These are phyloP conservation scores for Maudiozyma saulgeensis DNA, from an alignment of 805 yeast genomes.

Conservation along the genomic window DNA sequence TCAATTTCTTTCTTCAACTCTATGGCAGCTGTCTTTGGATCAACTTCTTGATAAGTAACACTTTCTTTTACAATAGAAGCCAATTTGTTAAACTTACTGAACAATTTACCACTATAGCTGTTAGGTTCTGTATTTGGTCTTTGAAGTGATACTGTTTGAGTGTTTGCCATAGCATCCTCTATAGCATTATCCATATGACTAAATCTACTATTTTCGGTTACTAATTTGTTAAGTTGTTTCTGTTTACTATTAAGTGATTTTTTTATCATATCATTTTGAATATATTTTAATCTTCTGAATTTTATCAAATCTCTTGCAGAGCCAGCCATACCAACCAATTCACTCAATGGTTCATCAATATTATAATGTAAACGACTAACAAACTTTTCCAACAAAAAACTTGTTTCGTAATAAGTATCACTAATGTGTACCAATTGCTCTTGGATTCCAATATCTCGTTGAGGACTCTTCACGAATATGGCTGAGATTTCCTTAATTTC, in stretches of 20 bases:
- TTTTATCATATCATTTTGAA: slow-evolving; percentile 24
- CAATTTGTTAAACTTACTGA: slow-evolving; percentile 22
- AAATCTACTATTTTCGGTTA: slow-evolving; percentile 18
- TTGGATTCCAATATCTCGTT: slow-evolving; percentile 19
- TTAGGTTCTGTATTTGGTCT: slow-evolving; percentile 4
- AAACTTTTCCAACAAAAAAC: slow-evolving; percentile 17
- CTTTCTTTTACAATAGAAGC: slow-evolving; percentile 27
- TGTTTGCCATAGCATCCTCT: slow-evolving; percentile 9
- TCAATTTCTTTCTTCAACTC: slow-evolving; percentile 19
- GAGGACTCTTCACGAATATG: slow-evolving; percentile 17
- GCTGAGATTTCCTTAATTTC: slow-evolving; percentile 22
- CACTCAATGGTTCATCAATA: slow-evolving; percentile 27
- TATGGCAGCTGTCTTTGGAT: slow-evolving; percentile 14
- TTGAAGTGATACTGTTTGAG: slow-evolving; percentile 14
- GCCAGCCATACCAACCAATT: slow-evolving; percentile 24
- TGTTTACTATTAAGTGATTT: slow-evolving; percentile 17
- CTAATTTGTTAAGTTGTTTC: slow-evolving; percentile 19
- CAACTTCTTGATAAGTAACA: slow-evolving; percentile 25
- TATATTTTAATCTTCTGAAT: slow-evolving; percentile 22
- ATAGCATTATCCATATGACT: slow-evolving; percentile 17
- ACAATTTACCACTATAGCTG: slow-evolving; percentile 19
- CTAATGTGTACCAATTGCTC: slow-evolving; percentile 22
- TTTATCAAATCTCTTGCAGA: slow-evolving; percentile 25
- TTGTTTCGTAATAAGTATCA: slow-evolving; percentile 20
- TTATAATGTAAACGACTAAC: slow-evolving; percentile 26